Evolutionary conservation across 2,329 filamentous ascomycete species (phyloP), one percentile per base, ranked within the genome.

Genomic region (Aspergillus texensis): DNA sequence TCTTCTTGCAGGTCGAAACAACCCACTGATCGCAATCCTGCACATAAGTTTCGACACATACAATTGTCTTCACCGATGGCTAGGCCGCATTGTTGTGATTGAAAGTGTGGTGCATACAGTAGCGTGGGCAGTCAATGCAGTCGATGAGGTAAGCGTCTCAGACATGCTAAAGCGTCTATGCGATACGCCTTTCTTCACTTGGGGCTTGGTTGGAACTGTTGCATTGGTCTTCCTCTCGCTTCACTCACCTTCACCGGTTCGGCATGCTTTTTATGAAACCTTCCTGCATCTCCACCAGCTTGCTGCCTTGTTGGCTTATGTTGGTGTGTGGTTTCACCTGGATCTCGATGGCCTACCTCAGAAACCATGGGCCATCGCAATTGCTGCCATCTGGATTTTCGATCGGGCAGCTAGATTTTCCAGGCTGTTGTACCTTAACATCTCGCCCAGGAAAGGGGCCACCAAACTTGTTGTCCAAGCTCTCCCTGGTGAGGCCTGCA

Each of bases 31-130:
- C 73, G 78, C 83, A 4, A 78, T 96, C 39, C 85, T 98, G 62
- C 88, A 90, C 71, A 90, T 98, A 76, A 94, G 92, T 77, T 99
- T 97, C 80, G 95, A 98, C 78, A 96, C 94, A 0, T 98, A 96
- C 84, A 98, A 98, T 76, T 88, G 95, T 10, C 82, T 95, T 57
- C 92, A 96, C 77, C 87, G 92, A 67, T 96, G 92, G 91, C 86
- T 92, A 65, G 92, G 91, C 32, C 86, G 92, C 30, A 87, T 94
- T 50, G 86, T 92, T 30, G 86, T 91, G n/a, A 59, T 90, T 4
- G 90, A 95, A 76, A 80, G 86, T 19, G 71, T 93, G 57, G 82
- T 90, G 10, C 93, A 96, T 78, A 91, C 90, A 10, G 70, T 85
- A 28, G 88, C 89, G 41, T 99, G 94, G 94, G 82, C 88, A 24